Evolutionary conservation across 805 yeast genomes (phyloP).

Genomic region (Cyberlindnera xylosilytica): DNA sequence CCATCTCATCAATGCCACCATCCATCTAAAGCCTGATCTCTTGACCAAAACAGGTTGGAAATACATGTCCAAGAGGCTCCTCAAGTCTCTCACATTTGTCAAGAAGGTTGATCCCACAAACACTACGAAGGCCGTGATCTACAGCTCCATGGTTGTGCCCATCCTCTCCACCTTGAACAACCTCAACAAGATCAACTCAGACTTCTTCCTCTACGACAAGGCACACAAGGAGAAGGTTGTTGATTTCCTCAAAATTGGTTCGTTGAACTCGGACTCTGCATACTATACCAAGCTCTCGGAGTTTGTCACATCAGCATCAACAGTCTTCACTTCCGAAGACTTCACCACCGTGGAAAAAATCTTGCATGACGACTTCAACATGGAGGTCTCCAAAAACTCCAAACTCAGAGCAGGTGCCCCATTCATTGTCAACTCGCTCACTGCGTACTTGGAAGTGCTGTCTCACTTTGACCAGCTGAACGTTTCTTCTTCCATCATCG

Average conservation of each 20-base stretch:
- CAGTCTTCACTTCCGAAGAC: slow-evolving; percentile 16
- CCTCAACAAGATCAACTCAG: slow-evolving; percentile 43
- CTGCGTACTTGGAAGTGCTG: slow-evolving; percentile 24
- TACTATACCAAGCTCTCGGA: slow-evolving; percentile 38
- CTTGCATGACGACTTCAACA: slow-evolving; percentile 27
- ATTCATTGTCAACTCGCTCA: slow-evolving; percentile 32
- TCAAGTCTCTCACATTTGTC: slow-evolving; percentile 33
- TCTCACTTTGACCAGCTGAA: slow-evolving; percentile 3
- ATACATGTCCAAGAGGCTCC: slow-evolving; percentile 28
- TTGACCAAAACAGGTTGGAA: slow-evolving; percentile 29
- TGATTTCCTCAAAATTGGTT: slow-evolving; percentile 49
- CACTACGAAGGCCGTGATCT: slow-evolving; percentile 38
- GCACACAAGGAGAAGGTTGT: slow-evolving; percentile 41
- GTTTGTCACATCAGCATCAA: slow-evolving; percentile 20
- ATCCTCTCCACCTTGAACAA: slow-evolving; percentile 45
- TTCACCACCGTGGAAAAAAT: slow-evolving; percentile 27
- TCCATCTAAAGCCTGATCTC: slow-evolving; percentile 22
- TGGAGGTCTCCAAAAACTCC: slow-evolving; percentile 29
- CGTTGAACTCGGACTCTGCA: slow-evolving; percentile 47
- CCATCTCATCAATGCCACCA: slow-evolving; percentile 33
- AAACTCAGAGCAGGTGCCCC: slow-evolving; percentile 31
- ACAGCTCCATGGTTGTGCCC: slow-evolving; percentile 44
- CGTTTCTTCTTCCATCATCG: slow-evolving; percentile 11
- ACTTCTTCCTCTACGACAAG: slow-evolving; percentile 55
- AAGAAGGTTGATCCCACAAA: slow-evolving; percentile 21